A percentile compares a stretch with the other conserved stretches of the same genome.
Conservation (phyloP, 2,329 filamentous ascomycete genomes). For the Arthrobotrys pseudoclavata region DNA sequence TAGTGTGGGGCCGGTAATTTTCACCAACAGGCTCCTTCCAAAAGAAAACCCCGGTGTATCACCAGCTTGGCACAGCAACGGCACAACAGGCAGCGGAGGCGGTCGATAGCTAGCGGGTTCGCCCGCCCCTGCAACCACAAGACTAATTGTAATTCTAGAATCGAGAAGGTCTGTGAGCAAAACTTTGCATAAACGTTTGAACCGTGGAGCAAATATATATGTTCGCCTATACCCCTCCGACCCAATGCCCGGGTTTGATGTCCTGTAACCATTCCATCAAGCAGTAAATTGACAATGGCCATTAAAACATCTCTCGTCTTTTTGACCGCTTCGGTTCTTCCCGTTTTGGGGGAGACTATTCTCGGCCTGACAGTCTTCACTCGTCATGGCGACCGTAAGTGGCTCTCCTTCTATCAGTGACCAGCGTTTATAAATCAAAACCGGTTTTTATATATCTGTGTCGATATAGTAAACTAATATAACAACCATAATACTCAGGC, state of each 20-base stretch:
- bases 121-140: constrained; percentile 16
- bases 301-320: constrained; percentile 44
- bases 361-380: constrained; percentile 89
- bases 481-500: constrained; percentile 14
- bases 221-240: constrained; percentile 12
- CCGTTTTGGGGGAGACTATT: constrained; percentile 73
- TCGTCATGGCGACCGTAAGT: constrained; percentile 83
- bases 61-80: constrained; percentile 48
- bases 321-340: constrained; percentile 46
- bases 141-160: constrained; percentile 5
- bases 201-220: constrained; percentile 33
- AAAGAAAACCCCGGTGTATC: constrained; percentile 31
- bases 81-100: constrained; percentile 49
- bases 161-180: constrained; percentile 19
- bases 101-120: constrained; percentile 45
- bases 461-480: constrained; percentile 8
- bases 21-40: constrained; percentile 39
- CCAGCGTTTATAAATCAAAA: background rate
- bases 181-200: background rate
- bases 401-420: constrained; percentile 69
- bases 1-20: constrained; percentile 47
- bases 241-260: constrained; percentile 24
- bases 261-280: constrained; percentile 18
- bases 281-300: constrained; percentile 38
- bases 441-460: background rate